phyloP scores from a whole-genome alignment of 2,329 filamentous ascomycete genomes.

The Fusarium xylarioides region DNA sequence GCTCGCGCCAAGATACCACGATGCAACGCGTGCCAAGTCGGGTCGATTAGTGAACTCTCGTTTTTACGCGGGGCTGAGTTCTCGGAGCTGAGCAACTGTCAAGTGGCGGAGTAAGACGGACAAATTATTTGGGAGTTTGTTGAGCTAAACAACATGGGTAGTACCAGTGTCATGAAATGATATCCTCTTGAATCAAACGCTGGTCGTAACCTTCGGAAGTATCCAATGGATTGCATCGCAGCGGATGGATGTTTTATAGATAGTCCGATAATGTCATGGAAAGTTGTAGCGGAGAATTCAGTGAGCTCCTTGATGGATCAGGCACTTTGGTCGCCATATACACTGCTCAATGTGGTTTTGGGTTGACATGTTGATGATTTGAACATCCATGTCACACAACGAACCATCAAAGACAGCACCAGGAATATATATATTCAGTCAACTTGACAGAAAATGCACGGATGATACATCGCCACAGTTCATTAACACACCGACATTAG shows the following conservation, averaged over 20 bases:
- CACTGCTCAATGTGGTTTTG: not conserved
- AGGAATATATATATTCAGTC: not conserved
- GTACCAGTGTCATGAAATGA: not conserved
- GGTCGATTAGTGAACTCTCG: conserved; percentile 16
- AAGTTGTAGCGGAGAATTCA: no score
- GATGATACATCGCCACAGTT: not conserved
- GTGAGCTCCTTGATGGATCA: not conserved
- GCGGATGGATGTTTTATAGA: not conserved
- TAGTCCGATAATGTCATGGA: not conserved
- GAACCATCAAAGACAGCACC: not conserved
- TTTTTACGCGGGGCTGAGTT: not conserved
- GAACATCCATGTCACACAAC: not conserved
- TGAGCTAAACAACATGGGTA: not conserved
- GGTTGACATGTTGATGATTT: not conserved
- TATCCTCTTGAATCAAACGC: not conserved
- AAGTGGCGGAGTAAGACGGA: not conserved
- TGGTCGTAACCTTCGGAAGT: not conserved
- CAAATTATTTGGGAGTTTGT: not conserved
- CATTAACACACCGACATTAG: not conserved
- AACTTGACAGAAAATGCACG: not conserved
- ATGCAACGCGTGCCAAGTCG: conserved; percentile 24
- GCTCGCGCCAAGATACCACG: conserved; percentile 23
- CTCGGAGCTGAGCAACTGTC: not conserved
- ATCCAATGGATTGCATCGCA: not conserved
- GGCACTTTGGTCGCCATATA: not conserved